Evolutionary conservation across 2,329 filamentous ascomycete species (phyloP), one percentile per base, ranked within the genome.

Genomic region (Cadophora luteo-olivacea): DNA sequence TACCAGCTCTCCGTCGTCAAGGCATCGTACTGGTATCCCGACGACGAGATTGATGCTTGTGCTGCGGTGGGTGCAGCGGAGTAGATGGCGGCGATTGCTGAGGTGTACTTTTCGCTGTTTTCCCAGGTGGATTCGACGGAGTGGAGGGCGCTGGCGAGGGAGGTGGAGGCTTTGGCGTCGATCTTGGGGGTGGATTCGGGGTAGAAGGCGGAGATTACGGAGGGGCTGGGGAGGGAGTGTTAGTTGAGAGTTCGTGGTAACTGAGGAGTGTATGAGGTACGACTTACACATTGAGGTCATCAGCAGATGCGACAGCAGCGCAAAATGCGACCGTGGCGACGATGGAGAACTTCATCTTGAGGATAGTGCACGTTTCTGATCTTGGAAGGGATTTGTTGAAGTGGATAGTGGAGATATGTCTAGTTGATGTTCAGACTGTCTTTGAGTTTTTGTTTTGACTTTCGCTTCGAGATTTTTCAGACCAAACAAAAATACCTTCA

Each of bases 131-230:
- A 55, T 49, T 73, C 45, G 14, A 73, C 64, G 57, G 61, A 68
- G 41, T 66, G 9, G 38, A 75, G 72, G 4, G 69, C 70, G 0
- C 41, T 52, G 19, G 73, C 74, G 7, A 76, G 68, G 11, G 72
- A 70, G 11, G 75, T 75, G 4, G 70, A 72, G n/a, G 64, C 60
- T 6, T 70, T 68, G 33, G 65, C 67, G 1, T 65, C 61, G 68
- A 76, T 52, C 4, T 54, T 55, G 9, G 72, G 73, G 1, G 72
- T 73, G 2, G 45, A 45, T 49, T 52, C 12, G 9, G 69, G 65
- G 65, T 69, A 74, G 69, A 72, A 75, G 0, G 49, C 19, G 2
- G 72, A 72, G 45, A 75, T 73, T 4, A 74, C 67, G 9, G 72
- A 72, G 14, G 16, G 58, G 29, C 73, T 75, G 54, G 16, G 22